phyloP scores from a whole-genome alignment of 257 asterid genomes.

The Solanum habrochaites region DNA sequence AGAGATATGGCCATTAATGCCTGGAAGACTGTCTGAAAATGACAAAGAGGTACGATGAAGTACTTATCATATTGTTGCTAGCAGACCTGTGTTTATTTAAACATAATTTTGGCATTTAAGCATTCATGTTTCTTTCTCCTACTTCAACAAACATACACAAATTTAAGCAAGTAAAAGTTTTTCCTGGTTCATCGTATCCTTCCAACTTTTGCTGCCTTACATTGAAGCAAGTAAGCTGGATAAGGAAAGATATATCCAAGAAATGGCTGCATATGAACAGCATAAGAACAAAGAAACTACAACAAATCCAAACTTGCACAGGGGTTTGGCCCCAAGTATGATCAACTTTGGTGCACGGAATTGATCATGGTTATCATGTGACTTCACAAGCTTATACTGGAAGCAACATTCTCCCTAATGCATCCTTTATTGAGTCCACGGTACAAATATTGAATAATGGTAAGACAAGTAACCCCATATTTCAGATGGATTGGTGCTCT shows the following conservation, averaged over 20 bases:
- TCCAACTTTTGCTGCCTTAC: slow-evolving; percentile 34
- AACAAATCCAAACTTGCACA: neutral
- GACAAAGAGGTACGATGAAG: slow-evolving; percentile 37
- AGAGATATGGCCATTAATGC: slow-evolving; percentile 31
- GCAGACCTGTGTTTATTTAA: neutral
- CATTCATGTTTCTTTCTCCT: too few species aligned
- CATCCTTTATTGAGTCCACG: slow-evolving; percentile 20
- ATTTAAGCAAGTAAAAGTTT: neutral
- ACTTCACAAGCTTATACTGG: slow-evolving; percentile 12
- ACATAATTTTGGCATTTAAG: neutral
- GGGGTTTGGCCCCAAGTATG: slow-evolving; percentile 3
- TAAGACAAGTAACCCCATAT: slow-evolving; percentile 25
- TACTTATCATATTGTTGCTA: neutral
- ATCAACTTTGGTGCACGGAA: slow-evolving; percentile 15
- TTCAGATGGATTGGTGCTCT: slow-evolving; percentile 29
- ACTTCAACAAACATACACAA: too few species aligned
- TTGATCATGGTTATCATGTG: slow-evolving; percentile 31
- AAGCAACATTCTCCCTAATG: slow-evolving; percentile 10
- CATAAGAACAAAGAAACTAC: neutral
- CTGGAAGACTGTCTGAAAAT: slow-evolving; percentile 39
- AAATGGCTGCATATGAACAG: slow-evolving; percentile 25
- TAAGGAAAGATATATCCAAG: slow-evolving; percentile 41
- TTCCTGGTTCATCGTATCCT: neutral
- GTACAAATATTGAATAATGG: slow-evolving; percentile 30
- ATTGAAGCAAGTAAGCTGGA: slow-evolving; percentile 50